Evolutionary conservation across 805 yeast species (phyloP).

Genomic region (Kluyveromyces dobzhanskii): DNA sequence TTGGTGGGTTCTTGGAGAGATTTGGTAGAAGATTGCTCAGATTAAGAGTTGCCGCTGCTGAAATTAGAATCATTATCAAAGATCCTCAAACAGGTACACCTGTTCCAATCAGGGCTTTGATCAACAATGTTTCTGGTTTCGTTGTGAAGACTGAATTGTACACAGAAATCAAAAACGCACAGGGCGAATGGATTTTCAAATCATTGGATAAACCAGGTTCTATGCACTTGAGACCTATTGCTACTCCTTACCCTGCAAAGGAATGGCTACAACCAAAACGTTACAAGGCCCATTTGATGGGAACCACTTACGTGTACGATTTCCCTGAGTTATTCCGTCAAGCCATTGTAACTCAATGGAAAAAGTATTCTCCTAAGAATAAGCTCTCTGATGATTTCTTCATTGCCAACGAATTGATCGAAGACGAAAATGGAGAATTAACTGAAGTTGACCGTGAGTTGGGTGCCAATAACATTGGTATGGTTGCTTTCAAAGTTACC

Average conservation of each 20-base stretch:
- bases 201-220: slow-evolving; percentile 92
- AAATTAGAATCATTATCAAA: slow-evolving; percentile 89
- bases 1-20: slow-evolving; percentile 95
- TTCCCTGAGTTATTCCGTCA: slow-evolving; percentile 98
- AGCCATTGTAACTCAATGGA: slow-evolving; percentile 82
- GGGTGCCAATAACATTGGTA: slow-evolving; percentile 92
- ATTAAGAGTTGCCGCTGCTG: slow-evolving; percentile 94
- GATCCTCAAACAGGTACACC: slow-evolving; percentile 83
- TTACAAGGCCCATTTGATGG: slow-evolving; percentile 96
- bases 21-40: slow-evolving; percentile 97
- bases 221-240: slow-evolving; percentile 94
- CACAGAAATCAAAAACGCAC: slow-evolving; percentile 84
- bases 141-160: slow-evolving; percentile 94
- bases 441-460: slow-evolving; percentile 92
- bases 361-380: slow-evolving; percentile 44
- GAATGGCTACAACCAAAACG: slow-evolving; percentile 98
- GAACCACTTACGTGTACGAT: slow-evolving; percentile 96
- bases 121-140: slow-evolving; percentile 93
- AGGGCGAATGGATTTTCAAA: slow-evolving; percentile 96
- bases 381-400: slow-evolving; percentile 61
- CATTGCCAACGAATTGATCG: slow-evolving; percentile 70
- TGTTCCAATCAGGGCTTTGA: slow-evolving; percentile 93
- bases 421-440: slow-evolving; percentile 67
- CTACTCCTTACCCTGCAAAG: slow-evolving; percentile 95
- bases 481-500: slow-evolving; percentile 90